These are phyloP conservation scores for Xylaria telfairii DNA, from an alignment of 495 filamentous ascomycete species.

Conservation along the genomic window DNA sequence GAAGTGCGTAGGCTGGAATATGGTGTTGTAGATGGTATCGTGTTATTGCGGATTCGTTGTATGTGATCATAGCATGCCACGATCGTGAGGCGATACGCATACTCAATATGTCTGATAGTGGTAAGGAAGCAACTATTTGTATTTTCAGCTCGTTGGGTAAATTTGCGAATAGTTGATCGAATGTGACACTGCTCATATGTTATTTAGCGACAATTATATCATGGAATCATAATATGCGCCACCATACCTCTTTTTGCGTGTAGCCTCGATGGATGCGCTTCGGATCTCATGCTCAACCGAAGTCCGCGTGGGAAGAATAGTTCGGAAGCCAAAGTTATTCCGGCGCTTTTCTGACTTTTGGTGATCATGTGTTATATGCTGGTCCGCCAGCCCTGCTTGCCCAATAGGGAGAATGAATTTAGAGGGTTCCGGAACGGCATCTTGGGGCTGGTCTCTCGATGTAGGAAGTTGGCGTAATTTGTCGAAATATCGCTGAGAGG, in stretches of 20 bases:
- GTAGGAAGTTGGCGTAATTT: slow-evolving; percentile 52
- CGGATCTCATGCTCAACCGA: slow-evolving; percentile 38
- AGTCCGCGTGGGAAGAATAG: slow-evolving; percentile 37
- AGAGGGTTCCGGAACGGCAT: slow-evolving; percentile 34
- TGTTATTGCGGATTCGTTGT: slow-evolving; percentile 60
- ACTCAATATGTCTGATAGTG: slow-evolving; percentile 59
- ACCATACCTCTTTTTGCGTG: slow-evolving; percentile 31
- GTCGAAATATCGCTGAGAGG: slow-evolving; percentile 59
- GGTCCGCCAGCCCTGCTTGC: slow-evolving; percentile 38
- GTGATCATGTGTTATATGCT: slow-evolving; percentile 30
- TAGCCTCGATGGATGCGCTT: slow-evolving; percentile 31
- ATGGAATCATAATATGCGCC: neutral
- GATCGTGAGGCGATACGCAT: slow-evolving; percentile 59
- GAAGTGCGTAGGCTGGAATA: slow-evolving; percentile 58
- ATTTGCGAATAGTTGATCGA: slow-evolving; percentile 57
- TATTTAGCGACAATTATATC: slow-evolving; percentile 23
- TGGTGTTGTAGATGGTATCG: slow-evolving; percentile 62
- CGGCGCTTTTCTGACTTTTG: slow-evolving; percentile 45
- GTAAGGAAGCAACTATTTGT: slow-evolving; percentile 61
- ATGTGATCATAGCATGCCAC: slow-evolving; percentile 59
- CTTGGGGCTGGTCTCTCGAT: slow-evolving; percentile 37
- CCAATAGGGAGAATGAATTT: slow-evolving; percentile 52
- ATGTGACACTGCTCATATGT: slow-evolving; percentile 37
- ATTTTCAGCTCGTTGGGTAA: slow-evolving; percentile 63
- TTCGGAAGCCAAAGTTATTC: slow-evolving; percentile 37